Conservation (phyloP, 2,329 filamentous ascomycete genomes). For the Cladorrhinum sp. region DNA sequence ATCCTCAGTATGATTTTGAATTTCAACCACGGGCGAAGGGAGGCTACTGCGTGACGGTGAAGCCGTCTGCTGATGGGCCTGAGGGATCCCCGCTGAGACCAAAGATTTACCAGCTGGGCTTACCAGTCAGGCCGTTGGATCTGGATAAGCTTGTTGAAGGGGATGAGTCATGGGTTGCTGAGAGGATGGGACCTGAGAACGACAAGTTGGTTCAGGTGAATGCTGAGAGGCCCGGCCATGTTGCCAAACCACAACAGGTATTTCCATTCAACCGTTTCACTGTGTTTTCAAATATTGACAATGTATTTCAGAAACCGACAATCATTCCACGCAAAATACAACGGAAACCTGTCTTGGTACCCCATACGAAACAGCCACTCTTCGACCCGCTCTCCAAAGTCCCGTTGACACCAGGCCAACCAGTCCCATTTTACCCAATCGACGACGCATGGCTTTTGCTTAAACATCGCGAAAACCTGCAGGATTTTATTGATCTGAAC, state of each 20-base stretch:
- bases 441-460: slow-evolving; percentile 56
- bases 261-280: neutral
- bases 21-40: slow-evolving; percentile 40
- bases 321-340: slow-evolving; percentile 24
- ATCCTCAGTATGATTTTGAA: slow-evolving; percentile 44
- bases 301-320: neutral
- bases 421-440: slow-evolving; percentile 42
- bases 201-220: slow-evolving; percentile 24
- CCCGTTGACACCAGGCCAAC: slow-evolving; percentile 46
- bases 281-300: neutral
- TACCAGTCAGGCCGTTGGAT: slow-evolving; percentile 43
- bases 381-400: slow-evolving; percentile 57
- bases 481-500: slow-evolving; percentile 56
- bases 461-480: slow-evolving; percentile 56
- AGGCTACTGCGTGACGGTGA: slow-evolving; percentile 41
- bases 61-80: slow-evolving; percentile 27
- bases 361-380: slow-evolving; percentile 50
- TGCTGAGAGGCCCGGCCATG: neutral
- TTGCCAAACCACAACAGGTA: slow-evolving; percentile 17
- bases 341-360: slow-evolving; percentile 42
- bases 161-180: slow-evolving; percentile 45
- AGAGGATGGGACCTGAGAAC: slow-evolving; percentile 41
- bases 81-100: slow-evolving; percentile 23
- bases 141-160: slow-evolving; percentile 44
- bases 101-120: slow-evolving; percentile 43